phyloP scores from a whole-genome alignment of 164 flowering plant genomes.

The Magnolia sinica region DNA sequence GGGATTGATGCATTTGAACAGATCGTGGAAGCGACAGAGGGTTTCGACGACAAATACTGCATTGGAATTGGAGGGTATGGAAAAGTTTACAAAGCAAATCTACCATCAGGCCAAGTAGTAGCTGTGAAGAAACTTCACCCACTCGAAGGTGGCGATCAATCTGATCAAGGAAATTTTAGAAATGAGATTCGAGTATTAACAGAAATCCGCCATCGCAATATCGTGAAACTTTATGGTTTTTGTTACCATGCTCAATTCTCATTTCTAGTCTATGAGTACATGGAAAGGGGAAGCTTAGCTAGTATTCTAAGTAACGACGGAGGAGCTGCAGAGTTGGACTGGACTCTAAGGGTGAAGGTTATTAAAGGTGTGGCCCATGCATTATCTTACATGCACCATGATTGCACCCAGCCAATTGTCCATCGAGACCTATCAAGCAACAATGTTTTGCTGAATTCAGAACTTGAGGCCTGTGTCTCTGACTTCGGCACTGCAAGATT shows the following conservation, averaged over 20 bases:
- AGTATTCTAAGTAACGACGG: slow-evolving; percentile 30
- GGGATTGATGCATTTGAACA: slow-evolving; percentile 47
- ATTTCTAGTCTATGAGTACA: slow-evolving; percentile 59
- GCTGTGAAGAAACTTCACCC: slow-evolving; percentile 54
- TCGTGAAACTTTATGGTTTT: slow-evolving; percentile 58
- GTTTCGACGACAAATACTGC: slow-evolving; percentile 41
- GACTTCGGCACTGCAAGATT: slow-evolving; percentile 68
- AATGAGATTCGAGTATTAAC: slow-evolving; percentile 55
- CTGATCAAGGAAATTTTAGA: slow-evolving; percentile 31
- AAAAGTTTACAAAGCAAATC: slow-evolving; percentile 44
- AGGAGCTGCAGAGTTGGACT: slow-evolving; percentile 26
- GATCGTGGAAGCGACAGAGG: slow-evolving; percentile 46
- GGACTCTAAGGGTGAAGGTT: slow-evolving; percentile 46
- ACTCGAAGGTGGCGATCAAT: slow-evolving; percentile 21
- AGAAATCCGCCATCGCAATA: slow-evolving; percentile 59
- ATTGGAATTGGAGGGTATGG: slow-evolving; percentile 75
- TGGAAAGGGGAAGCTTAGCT: slow-evolving; percentile 54
- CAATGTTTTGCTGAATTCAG: slow-evolving; percentile 49
- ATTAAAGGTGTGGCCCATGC: slow-evolving; percentile 75
- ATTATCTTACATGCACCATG: slow-evolving; percentile 66
- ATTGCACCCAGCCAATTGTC: slow-evolving; percentile 53
- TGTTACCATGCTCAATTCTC: slow-evolving; percentile 34
- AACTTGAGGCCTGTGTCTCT: slow-evolving; percentile 41
- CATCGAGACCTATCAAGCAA: slow-evolving; percentile 58
- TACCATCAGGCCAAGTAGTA: slow-evolving; percentile 40